Percentiles rank a stretch among this genome's conserved stretches.
Conservation (phyloP, 2,329 filamentous ascomycete species). For the Verticillium alfalfae region DNA sequence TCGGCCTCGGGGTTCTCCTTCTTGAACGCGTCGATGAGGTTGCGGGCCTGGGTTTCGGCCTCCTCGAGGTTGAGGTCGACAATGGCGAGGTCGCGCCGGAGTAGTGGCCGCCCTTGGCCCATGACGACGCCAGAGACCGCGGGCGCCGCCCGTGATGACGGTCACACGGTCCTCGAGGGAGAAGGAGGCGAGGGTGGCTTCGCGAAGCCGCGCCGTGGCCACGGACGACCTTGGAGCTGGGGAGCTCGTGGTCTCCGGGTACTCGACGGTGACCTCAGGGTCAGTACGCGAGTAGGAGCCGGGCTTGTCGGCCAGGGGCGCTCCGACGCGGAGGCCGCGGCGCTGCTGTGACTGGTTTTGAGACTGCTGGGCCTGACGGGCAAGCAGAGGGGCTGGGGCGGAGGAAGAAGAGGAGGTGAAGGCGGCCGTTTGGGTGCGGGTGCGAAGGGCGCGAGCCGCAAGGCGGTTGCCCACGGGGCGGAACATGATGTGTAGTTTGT, state of each 20-base stretch:
- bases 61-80: constrained; percentile 89
- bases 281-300: constrained; percentile 77
- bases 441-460: constrained; percentile 5
- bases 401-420: constrained; percentile 7
- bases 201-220: constrained; percentile 73
- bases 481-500: constrained; percentile 5
- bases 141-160: constrained; percentile 83
- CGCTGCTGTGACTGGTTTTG: constrained; percentile 15
- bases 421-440: constrained; percentile 1
- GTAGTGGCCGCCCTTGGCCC: constrained; percentile 85
- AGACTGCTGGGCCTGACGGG: constrained; percentile 7
- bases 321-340: constrained; percentile 24
- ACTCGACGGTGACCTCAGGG: constrained; percentile 69
- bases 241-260: constrained; percentile 69
- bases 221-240: constrained; percentile 63
- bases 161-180: constrained; percentile 79
- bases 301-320: constrained; percentile 32
- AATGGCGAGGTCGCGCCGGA: constrained; percentile 84
- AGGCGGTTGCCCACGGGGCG: constrained; percentile 10
- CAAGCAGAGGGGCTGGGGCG: constrained; percentile 14
- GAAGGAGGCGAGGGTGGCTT: constrained; percentile 79
- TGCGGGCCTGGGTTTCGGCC: constrained; percentile 69
- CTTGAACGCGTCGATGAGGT: constrained; percentile 69
- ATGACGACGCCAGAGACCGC: constrained; percentile 88
- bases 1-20: constrained; percentile 73